Percentiles rank a stretch among this genome's conserved stretches.
These are phyloP conservation scores for Cardiosporidium cionae DNA, from an alignment of 169 alveolate genomes.

Conservation along the genomic window DNA sequence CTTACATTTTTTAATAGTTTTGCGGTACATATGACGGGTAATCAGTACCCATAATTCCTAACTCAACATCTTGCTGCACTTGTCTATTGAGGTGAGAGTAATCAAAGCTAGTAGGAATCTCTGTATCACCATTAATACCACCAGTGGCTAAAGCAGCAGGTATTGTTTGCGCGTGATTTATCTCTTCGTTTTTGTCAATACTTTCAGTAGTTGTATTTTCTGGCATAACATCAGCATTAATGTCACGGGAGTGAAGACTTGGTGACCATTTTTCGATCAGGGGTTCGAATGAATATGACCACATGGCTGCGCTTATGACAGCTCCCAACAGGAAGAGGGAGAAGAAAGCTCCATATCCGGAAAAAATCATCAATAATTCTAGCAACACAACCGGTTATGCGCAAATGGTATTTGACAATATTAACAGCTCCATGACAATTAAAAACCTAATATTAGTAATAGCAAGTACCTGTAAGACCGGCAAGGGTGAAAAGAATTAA, in stretches of 20 bases:
- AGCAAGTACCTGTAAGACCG: conserved; percentile 52
- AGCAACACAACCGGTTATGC: neutral
- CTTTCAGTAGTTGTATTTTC: neutral
- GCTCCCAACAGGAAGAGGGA: conserved; percentile 60
- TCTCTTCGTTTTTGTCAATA: neutral
- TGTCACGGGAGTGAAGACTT: conserved; percentile 64
- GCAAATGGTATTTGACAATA: too few species aligned
- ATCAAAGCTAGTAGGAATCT: conserved; percentile 49
- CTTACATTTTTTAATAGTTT: neutral
- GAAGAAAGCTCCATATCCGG: conserved; percentile 73
- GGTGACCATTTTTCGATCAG: conserved; percentile 71
- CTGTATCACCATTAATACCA: conserved; percentile 1
- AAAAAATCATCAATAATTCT: conserved; percentile 67
- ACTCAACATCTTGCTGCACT: conserved; percentile 41
- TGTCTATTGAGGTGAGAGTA: conserved; percentile 52
- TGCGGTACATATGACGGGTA: conserved; percentile 8
- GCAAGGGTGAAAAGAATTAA: conserved; percentile 61
- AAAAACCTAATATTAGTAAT: too few species aligned
- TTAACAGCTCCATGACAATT: too few species aligned
- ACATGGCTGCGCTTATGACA: conserved; percentile 50
- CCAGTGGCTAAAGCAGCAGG: neutral
- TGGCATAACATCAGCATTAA: conserved; percentile 59
- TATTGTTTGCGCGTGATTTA: neutral
- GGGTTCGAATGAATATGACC: conserved; percentile 74
- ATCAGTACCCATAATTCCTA: conserved; percentile 42